A percentile compares a stretch with the other conserved stretches of the same genome.
These are phyloP conservation scores for Umbelopsis ramanniana DNA, from an alignment of 192 early-diverging fungal genomes.

Conservation along the genomic window DNA sequence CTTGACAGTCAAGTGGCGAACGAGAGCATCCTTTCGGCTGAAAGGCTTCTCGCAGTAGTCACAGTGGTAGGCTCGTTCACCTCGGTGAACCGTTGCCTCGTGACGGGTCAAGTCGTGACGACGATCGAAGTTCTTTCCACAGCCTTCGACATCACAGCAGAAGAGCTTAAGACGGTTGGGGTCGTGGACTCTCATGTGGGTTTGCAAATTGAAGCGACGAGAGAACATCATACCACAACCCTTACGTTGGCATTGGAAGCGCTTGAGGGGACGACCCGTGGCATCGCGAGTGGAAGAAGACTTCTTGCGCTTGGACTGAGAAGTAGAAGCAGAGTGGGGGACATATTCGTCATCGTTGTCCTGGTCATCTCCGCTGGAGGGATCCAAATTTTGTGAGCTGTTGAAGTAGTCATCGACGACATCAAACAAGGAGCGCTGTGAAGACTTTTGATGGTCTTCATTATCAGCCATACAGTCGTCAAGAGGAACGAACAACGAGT, in stretches of 20 bases:
- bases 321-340: not conserved
- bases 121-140: conserved; percentile 70
- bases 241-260: not conserved
- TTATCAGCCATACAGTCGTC: conserved; percentile 14
- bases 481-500: conserved; percentile 11
- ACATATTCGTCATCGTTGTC: not conserved
- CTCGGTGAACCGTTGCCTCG: conserved; percentile 62
- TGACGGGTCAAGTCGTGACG: conserved; percentile 81
- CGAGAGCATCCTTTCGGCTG: conserved; percentile 69
- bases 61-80: conserved; percentile 63
- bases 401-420: not conserved
- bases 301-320: not conserved
- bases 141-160: conserved; percentile 53
- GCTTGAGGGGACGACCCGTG: conserved; percentile 16
- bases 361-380: not conserved
- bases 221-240: conserved; percentile 11
- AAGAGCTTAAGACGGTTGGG: conserved; percentile 61
- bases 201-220: conserved; percentile 79
- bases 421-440: conserved; percentile 5
- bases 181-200: conserved; percentile 75
- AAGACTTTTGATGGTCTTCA: not conserved
- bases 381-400: not conserved
- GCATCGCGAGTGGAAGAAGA: conserved; percentile 2
- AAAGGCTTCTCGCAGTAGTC: conserved; percentile 58
- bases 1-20: conserved; percentile 48